Percentiles rank a stretch among this genome's conserved stretches.
These are phyloP conservation scores for Cajanus cajan DNA, from an alignment of 306 rosid species.

Conservation along the genomic window DNA sequence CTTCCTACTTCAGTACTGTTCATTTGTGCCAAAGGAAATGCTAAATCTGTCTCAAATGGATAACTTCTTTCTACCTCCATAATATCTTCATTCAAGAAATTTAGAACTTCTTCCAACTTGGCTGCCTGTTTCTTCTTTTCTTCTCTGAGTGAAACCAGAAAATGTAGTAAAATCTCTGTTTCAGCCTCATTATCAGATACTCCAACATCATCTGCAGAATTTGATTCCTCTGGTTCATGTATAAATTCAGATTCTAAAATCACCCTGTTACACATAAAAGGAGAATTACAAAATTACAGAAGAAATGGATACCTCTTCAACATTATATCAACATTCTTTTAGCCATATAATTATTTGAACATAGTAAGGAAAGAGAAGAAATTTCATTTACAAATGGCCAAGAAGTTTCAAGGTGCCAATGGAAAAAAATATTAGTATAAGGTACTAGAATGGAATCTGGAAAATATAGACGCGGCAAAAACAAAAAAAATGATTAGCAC, in stretches of 20 bases:
- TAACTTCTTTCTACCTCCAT: constrained; percentile 68
- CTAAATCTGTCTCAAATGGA: constrained; percentile 33
- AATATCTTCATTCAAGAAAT: constrained; percentile 70
- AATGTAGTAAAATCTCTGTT: constrained; percentile 53
- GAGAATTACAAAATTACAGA: background rate
- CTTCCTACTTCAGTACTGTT: constrained; percentile 36
- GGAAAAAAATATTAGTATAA: background rate
- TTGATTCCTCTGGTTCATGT: constrained; percentile 44
- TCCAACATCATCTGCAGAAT: constrained; percentile 45
- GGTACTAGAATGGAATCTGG: background rate
- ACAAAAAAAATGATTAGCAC: background rate
- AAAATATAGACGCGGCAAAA: background rate
- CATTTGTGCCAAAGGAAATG: constrained; percentile 34
- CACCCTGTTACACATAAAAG: constrained; percentile 54
- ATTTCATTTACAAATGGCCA: background rate
- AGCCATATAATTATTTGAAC: constrained; percentile 1
- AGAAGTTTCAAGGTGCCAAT: background rate
- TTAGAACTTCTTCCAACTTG: constrained; percentile 61
- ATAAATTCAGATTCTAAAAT: constrained; percentile 69
- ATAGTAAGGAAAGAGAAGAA: background rate
- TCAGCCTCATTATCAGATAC: constrained; percentile 57
- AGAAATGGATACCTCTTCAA: background rate
- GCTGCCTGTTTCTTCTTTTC: constrained; percentile 59
- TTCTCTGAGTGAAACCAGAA: constrained; percentile 56
- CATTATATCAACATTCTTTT: constrained; percentile 19